Conservation (phyloP, 805 yeast species). For the Torulaspora franciscae region DNA sequence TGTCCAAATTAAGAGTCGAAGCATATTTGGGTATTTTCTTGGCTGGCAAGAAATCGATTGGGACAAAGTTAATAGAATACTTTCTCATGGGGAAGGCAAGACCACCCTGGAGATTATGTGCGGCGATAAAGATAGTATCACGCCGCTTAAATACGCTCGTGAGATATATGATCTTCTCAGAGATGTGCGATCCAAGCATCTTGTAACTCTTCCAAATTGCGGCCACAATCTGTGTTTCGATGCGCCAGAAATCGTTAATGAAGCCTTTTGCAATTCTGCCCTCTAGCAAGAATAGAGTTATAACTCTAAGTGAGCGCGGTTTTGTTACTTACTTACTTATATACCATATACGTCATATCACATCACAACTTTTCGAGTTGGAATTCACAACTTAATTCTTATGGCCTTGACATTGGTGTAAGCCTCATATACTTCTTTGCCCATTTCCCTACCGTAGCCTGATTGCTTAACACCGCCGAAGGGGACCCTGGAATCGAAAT, state of each 20-base stretch:
- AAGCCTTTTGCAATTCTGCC: not conserved
- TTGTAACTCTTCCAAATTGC: slow-evolving; percentile 19
- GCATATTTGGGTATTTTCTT: slow-evolving; percentile 27
- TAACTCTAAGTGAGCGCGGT: too few relatives aligned
- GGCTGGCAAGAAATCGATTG: slow-evolving; percentile 33
- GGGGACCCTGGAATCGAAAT: slow-evolving; percentile 69
- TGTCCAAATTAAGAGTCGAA: slow-evolving; percentile 28
- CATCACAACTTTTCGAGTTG: not conserved
- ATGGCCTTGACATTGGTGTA: slow-evolving; percentile 74
- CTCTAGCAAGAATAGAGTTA: not conserved
- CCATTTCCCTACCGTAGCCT: slow-evolving; percentile 86
- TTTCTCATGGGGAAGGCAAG: not conserved
- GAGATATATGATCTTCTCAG: slow-evolving; percentile 10
- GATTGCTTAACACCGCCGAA: slow-evolving; percentile 79
- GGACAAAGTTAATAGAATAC: slow-evolving; percentile 11
- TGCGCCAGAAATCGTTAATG: slow-evolving; percentile 11
- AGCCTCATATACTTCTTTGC: slow-evolving; percentile 68
- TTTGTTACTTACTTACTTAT: not conserved
- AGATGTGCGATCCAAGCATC: slow-evolving; percentile 5
- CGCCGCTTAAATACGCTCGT: slow-evolving; percentile 18
- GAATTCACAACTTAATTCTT: slow-evolving; percentile 44
- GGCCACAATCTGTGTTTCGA: slow-evolving; percentile 31
- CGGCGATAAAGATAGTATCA: slow-evolving; percentile 27
- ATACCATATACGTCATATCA: not conserved
- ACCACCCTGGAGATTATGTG: slow-evolving; percentile 16